Conservation (phyloP, 768 basidiomycete species). For the Russula ochroleuca region DNA sequence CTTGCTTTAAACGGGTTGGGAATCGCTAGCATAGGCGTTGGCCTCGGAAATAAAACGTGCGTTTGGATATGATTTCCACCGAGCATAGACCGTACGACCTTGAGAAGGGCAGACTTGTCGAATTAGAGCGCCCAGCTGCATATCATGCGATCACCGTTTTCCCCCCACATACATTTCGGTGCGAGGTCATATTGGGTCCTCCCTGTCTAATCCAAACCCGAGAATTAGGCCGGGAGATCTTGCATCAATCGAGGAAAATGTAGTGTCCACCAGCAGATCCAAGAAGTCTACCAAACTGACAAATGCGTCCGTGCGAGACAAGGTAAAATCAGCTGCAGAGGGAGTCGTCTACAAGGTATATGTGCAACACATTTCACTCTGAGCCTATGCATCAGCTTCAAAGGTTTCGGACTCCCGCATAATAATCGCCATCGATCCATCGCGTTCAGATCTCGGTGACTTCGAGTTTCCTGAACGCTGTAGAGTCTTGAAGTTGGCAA, state of each 20-base stretch:
- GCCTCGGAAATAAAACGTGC: conserved; percentile 90
- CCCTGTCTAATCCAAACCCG: no score
- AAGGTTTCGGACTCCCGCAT: conserved; percentile 80
- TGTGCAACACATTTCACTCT: not conserved
- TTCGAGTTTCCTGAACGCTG: conserved; percentile 82
- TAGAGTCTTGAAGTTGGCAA: conserved; percentile 82
- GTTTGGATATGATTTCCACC: not conserved
- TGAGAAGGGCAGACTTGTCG: conserved; percentile 64
- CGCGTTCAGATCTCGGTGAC: conserved; percentile 56
- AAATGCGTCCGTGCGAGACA: conserved; percentile 37
- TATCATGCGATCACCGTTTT: conserved; percentile 68
- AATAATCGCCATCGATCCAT: conserved; percentile 69
- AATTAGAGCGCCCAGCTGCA: conserved; percentile 78
- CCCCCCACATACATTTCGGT: conserved; percentile 86
- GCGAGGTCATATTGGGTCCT: conserved; percentile 16
- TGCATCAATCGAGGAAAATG: conserved; percentile 75
- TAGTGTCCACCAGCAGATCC: conserved; percentile 38
- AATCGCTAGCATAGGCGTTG: conserved; percentile 66
- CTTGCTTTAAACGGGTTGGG: conserved; percentile 74
- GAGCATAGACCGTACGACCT: conserved; percentile 21
- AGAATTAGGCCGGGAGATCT: conserved; percentile 75
- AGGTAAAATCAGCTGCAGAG: conserved; percentile 42
- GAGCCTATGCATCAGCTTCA: not conserved
- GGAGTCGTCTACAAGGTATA: conserved; percentile 84
- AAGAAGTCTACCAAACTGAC: conserved; percentile 45